Evolutionary conservation across 2,329 filamentous ascomycete species (phyloP), one percentile per base, ranked within the genome.

Genomic region (Pseudovirgaria hyperparasitica): DNA sequence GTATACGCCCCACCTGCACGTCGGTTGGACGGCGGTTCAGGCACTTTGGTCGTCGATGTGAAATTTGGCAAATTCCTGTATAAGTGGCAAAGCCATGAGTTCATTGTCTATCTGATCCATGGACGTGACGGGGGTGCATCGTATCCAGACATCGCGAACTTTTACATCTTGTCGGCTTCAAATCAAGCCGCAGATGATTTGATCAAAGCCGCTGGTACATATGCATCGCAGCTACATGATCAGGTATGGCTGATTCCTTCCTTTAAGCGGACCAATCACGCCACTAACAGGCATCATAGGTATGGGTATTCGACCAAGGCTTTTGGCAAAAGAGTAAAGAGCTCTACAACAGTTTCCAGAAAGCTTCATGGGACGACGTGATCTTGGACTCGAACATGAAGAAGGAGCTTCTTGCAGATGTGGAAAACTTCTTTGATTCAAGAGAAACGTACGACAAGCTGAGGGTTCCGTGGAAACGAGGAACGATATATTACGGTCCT

Each of bases 401-500:
- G 56, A 62, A 67, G 35, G 53, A 63, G 6, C 61, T 82, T 28
- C 68, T 76, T 25, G 58, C 65, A 4, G 76, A 81, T 43, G 70
- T 79, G 22, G 50, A 67, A 22, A 65, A 66, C 23, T 82, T 82
- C 53, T 82, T 76, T 44, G 58, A 69, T 26, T 62, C 60, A 0
- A 56, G 62, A 17, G 61, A 67, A 5, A 70, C 68, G 2, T 82
- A 81, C 41, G 43, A 57, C 4, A 55, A 64, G 25, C 58, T 81
- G 22, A 63, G 63, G 33, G 72, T 81, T 4, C 74, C 76, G 0
- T 82, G 76, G 76, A 81, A 82, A 60, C 57, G 75, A 24, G 75
- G 75, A 1, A 54, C 79, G 23, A 78, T 81, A 31, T 78, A 76
- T 43, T 65, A 78, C 34, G 75, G 73, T 0, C 69, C 72, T 0